phyloP scores from a whole-genome alignment of 2,329 filamentous ascomycete genomes.

The Acrocalymma vagum region DNA sequence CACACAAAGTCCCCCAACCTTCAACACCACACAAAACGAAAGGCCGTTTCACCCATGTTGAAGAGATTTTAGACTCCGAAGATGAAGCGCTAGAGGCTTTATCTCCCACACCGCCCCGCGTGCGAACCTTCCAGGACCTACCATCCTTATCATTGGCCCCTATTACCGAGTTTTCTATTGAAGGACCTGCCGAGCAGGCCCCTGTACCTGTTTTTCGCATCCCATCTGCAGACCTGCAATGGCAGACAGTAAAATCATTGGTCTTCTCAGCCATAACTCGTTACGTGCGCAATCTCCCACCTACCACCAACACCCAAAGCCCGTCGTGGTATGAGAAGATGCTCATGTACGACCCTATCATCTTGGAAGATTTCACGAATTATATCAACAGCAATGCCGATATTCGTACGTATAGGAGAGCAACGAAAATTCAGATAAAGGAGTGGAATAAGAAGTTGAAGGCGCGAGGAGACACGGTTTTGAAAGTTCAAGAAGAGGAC shows the following conservation, averaged over 20 bases:
- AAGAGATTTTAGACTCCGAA: conserved; percentile 51
- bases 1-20: conserved; percentile 4
- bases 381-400: conserved; percentile 74
- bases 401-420: conserved; percentile 31
- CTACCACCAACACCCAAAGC: conserved; percentile 46
- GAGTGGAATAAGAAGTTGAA: conserved; percentile 35
- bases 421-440: conserved; percentile 40
- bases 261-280: conserved; percentile 59
- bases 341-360: conserved; percentile 88
- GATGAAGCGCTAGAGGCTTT: conserved; percentile 37
- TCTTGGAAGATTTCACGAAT: conserved; percentile 81
- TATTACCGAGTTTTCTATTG: not conserved
- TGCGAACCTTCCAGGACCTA: conserved; percentile 20
- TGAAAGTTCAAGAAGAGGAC: conserved; percentile 18
- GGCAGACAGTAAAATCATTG: conserved; percentile 40
- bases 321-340: conserved; percentile 92
- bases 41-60: conserved; percentile 41
- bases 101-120: conserved; percentile 45
- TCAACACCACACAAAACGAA: conserved; percentile 25
- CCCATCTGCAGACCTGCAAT: conserved; percentile 30
- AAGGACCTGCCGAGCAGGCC: not conserved
- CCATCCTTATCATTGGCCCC: conserved; percentile 25
- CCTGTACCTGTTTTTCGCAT: conserved; percentile 23
- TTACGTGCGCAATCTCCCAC: conserved; percentile 56
- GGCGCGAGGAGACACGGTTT: conserved; percentile 13